A percentile compares a stretch with the other conserved stretches of the same genome.
These are phyloP conservation scores for Ogataea polymorpha DNA, from an alignment of 805 yeast genomes.

Conservation along the genomic window DNA sequence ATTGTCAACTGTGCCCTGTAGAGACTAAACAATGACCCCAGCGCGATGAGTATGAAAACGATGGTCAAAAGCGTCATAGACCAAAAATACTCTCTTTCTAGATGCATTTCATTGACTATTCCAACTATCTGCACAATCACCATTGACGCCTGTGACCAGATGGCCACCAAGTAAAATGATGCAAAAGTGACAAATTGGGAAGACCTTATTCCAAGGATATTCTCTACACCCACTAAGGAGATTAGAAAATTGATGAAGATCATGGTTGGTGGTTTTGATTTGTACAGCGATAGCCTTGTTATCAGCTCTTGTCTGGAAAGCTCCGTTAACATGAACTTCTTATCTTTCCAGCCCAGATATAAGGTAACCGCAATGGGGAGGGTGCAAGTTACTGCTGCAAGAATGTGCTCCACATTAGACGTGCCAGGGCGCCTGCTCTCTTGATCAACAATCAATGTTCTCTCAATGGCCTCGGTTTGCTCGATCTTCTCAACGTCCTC, in stretches of 20 bases:
- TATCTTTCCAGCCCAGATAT: constrained; percentile 15
- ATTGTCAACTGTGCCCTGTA: background rate
- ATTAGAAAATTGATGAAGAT: constrained; percentile 12
- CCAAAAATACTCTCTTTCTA: constrained; percentile 12
- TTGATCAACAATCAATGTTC: background rate
- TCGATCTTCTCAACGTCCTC: constrained; percentile 6
- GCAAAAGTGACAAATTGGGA: constrained; percentile 9
- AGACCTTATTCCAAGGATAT: constrained; percentile 5
- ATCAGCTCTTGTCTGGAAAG: constrained; percentile 9
- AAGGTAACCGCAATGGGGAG: constrained; percentile 9
- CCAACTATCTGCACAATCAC: constrained; percentile 14
- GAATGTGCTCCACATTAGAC: background rate
- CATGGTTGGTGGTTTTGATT: constrained; percentile 11
- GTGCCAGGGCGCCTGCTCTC: background rate
- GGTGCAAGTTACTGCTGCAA: constrained; percentile 4
- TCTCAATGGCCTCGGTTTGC: background rate
- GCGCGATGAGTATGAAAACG: constrained; percentile 5
- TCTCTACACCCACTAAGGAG: constrained; percentile 15
- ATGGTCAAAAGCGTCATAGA: constrained; percentile 5
- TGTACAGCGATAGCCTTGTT: constrained; percentile 9
- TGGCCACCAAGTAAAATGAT: constrained; percentile 8
- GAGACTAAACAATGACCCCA: constrained; percentile 10
- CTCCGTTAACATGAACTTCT: constrained; percentile 8
- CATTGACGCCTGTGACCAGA: constrained; percentile 17
- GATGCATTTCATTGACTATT: constrained; percentile 8